Percentiles rank a stretch among this genome's conserved stretches.
Conservation (phyloP, 1,284 basidiomycete species). For the Leucoagaricus sp. region DNA sequence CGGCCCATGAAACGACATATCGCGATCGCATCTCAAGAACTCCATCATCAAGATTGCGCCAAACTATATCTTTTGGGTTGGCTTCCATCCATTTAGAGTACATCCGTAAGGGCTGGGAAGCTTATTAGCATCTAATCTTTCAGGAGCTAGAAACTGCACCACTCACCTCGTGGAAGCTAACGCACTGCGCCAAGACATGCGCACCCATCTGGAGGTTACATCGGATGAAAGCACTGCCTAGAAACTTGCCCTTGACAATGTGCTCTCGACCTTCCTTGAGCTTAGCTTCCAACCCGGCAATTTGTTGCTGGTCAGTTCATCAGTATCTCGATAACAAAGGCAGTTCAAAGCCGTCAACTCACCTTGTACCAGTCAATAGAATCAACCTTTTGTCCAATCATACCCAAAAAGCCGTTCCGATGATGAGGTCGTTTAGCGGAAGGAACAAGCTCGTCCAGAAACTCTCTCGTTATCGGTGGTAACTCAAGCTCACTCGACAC, state of each 20-base stretch:
- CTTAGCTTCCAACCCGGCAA: slow-evolving; percentile 46
- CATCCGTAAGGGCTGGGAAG: slow-evolving; percentile 53
- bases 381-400: slow-evolving; percentile 74
- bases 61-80: slow-evolving; percentile 72
- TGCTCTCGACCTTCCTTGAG: slow-evolving; percentile 47
- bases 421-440: slow-evolving; percentile 57
- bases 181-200: slow-evolving; percentile 66
- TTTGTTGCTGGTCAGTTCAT: slow-evolving; percentile 41
- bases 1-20: slow-evolving; percentile 46
- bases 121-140: neutral
- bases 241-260: slow-evolving; percentile 52
- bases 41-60: slow-evolving; percentile 52
- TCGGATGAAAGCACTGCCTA: slow-evolving; percentile 74
- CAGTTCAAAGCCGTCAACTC: slow-evolving; percentile 10
- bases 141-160: slow-evolving; percentile 20
- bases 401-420: slow-evolving; percentile 55
- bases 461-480: slow-evolving; percentile 30
- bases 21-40: slow-evolving; percentile 48
- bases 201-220: slow-evolving; percentile 82
- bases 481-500: slow-evolving; percentile 18
- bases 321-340: neutral
- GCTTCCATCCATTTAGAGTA: slow-evolving; percentile 66
- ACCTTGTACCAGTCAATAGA: slow-evolving; percentile 71
- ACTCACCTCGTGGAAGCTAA: slow-evolving; percentile 56
- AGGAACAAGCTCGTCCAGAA: slow-evolving; percentile 57